Evolutionary conservation across 2,329 filamentous ascomycete genomes (phyloP).

Genomic region (Ophiocordyceps camponoti-leonardi): DNA sequence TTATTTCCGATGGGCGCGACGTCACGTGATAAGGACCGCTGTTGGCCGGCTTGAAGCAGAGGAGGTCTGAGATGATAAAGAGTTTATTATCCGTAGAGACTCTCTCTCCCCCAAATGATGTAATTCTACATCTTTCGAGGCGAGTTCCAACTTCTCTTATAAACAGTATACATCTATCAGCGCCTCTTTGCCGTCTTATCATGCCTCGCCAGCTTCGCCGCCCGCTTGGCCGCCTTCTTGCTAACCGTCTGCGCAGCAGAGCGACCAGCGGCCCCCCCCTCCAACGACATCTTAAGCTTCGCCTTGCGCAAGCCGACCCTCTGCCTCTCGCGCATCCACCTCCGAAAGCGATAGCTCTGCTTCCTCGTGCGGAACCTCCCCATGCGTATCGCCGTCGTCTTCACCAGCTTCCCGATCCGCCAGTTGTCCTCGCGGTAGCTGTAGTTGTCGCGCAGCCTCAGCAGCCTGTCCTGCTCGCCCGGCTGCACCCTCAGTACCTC

Average conservation of each 20-base stretch:
- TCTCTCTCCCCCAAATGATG: too few relatives aligned
- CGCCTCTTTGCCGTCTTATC: slow-evolving; percentile 7
- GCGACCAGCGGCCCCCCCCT: slow-evolving; percentile 10
- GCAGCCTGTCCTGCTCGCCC: slow-evolving; percentile 27
- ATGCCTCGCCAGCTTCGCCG: slow-evolving; percentile 12
- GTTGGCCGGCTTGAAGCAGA: too few relatives aligned
- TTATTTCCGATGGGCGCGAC: too few relatives aligned
- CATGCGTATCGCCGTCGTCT: slow-evolving; percentile 30
- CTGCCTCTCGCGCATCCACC: slow-evolving; percentile 24
- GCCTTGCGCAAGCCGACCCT: slow-evolving; percentile 21
- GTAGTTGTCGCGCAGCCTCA: slow-evolving; percentile 35
- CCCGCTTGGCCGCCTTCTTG: slow-evolving; percentile 18
- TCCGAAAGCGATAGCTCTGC: slow-evolving; percentile 25
- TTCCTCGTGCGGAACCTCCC: slow-evolving; percentile 33
- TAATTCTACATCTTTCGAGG: too few relatives aligned
- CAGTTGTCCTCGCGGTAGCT: slow-evolving; percentile 44
- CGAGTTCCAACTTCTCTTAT: too few relatives aligned
- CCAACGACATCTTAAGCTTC: slow-evolving; percentile 14
- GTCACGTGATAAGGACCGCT: too few relatives aligned
- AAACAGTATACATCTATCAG: not conserved
- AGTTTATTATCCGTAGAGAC: too few relatives aligned
- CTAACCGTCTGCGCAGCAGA: slow-evolving; percentile 15
- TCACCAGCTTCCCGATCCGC: slow-evolving; percentile 36
- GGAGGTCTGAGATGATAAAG: too few relatives aligned
- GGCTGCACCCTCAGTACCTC: slow-evolving; percentile 23